Evolutionary conservation across 2,329 filamentous ascomycete species (phyloP).

Genomic region (Clarireedia hainanense): DNA sequence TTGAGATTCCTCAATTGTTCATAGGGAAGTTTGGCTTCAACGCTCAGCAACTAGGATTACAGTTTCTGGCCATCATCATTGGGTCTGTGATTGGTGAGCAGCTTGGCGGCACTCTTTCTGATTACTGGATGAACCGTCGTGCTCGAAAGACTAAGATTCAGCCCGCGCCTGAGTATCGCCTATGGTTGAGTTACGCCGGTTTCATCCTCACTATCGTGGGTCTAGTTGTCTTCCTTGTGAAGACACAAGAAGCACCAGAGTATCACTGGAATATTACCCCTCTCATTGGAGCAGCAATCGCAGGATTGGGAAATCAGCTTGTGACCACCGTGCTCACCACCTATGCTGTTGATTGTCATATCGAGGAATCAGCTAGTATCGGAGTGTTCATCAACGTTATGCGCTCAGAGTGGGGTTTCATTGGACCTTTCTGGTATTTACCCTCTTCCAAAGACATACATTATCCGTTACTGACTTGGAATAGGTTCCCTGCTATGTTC

Average conservation of each 20-base stretch:
- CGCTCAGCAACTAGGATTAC: slow-evolving; percentile 48
- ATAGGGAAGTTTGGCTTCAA: slow-evolving; percentile 48
- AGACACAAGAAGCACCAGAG: slow-evolving; percentile 36
- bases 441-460: no score
- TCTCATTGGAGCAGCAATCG: slow-evolving; percentile 43
- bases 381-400: slow-evolving; percentile 52
- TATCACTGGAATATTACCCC: slow-evolving; percentile 49
- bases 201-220: slow-evolving; percentile 43
- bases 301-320: slow-evolving; percentile 49
- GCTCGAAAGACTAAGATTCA: slow-evolving; percentile 29
- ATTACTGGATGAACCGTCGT: slow-evolving; percentile 42
- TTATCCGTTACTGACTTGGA: not conserved
- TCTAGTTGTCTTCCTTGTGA: slow-evolving; percentile 45
- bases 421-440: slow-evolving; percentile 10
- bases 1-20: slow-evolving; percentile 53
- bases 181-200: slow-evolving; percentile 50
- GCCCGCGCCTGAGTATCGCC: slow-evolving; percentile 41
- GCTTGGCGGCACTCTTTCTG: slow-evolving; percentile 44
- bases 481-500: slow-evolving; percentile 34
- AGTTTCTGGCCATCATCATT: slow-evolving; percentile 48
- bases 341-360: slow-evolving; percentile 49
- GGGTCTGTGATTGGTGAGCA: slow-evolving; percentile 52
- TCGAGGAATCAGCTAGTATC: slow-evolving; percentile 43
- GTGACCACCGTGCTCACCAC: slow-evolving; percentile 32
- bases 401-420: slow-evolving; percentile 44